Evolutionary conservation across 2,329 filamentous ascomycete species (phyloP).

Genomic region (Nannizzia gypsea): DNA sequence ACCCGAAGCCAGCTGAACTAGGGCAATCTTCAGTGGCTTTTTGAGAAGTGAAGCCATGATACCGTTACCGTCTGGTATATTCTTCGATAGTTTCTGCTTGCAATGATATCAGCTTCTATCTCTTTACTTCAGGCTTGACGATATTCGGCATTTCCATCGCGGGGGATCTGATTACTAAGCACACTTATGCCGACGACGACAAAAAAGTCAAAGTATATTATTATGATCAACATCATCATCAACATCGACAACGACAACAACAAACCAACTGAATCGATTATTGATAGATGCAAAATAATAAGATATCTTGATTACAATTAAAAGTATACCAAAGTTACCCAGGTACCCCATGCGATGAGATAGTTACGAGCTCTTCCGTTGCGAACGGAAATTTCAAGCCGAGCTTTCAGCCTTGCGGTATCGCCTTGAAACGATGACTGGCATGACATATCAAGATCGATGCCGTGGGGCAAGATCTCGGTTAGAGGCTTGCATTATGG

Average conservation of each 20-base stretch:
- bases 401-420: not conserved
- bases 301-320: not conserved
- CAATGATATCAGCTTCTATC: not conserved
- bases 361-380: not conserved
- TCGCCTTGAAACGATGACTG: not conserved
- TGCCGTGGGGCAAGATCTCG: not conserved
- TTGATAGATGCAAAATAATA: no score
- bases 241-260: not conserved
- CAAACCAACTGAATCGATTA: no score
- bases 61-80: not conserved
- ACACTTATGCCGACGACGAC: not conserved
- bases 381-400: not conserved
- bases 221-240: not conserved
- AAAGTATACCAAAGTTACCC: not conserved
- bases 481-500: not conserved
- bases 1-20: slow-evolving; percentile 70
- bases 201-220: not conserved
- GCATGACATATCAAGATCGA: not conserved
- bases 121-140: not conserved
- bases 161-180: not conserved
- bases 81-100: not conserved
- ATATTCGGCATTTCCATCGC: not conserved
- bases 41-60: slow-evolving; percentile 51
- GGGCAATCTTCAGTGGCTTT: slow-evolving; percentile 65
- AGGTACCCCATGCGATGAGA: not conserved